These are phyloP conservation scores for Trichomonas tenax DNA, from an alignment of 208 protist genomes.

Conservation along the genomic window DNA sequence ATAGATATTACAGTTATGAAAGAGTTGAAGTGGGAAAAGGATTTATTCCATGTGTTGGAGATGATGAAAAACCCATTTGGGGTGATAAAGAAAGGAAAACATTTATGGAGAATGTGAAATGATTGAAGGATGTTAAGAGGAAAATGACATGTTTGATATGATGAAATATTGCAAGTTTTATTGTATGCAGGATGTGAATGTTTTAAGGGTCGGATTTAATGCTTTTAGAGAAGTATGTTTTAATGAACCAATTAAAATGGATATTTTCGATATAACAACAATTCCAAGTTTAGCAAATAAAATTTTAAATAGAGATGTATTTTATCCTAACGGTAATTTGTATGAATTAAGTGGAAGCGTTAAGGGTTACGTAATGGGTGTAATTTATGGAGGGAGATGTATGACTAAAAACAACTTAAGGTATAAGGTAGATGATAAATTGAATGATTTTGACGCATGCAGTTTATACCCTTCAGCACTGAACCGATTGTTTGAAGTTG, in stretches of 20 bases:
- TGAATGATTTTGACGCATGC: neutral
- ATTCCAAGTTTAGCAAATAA: neutral
- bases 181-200: neutral
- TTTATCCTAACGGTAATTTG: neutral
- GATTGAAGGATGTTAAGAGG: neutral
- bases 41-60: neutral
- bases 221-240: neutral
- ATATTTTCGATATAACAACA: neutral
- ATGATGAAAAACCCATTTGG: neutral
- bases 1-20: neutral
- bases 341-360: neutral
- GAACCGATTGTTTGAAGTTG: neutral
- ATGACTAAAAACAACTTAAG: neutral
- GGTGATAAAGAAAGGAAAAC: neutral
- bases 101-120: neutral
- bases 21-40: neutral
- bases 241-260: neutral
- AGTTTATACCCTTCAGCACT: neutral
- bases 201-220: neutral
- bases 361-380: neutral
- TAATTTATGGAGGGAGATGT: neutral
- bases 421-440: neutral
- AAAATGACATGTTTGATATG: neutral
- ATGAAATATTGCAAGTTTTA: neutral
- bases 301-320: neutral